Conservation (phyloP, 129 eudicot genomes). For the Deinandra increscens region DNA sequence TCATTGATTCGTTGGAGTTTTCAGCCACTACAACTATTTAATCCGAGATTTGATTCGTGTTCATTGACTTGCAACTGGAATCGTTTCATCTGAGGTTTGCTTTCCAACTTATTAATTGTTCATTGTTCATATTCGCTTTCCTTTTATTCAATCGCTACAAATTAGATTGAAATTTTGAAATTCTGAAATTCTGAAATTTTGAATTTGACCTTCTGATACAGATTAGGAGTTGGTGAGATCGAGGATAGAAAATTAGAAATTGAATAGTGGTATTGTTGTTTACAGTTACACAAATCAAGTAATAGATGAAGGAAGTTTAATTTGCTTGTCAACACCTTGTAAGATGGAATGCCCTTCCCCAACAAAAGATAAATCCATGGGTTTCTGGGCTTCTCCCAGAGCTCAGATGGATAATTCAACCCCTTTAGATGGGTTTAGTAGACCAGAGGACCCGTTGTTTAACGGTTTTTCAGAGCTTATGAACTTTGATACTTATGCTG, state of each 20-base stretch:
- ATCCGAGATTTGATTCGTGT: conserved; percentile 12
- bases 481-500: conserved; percentile 72
- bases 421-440: conserved; percentile 27
- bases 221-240: conserved; percentile 17
- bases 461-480: conserved; percentile 46
- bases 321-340: conserved; percentile 1
- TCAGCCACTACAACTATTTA: conserved; percentile 4
- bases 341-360: conserved; percentile 72
- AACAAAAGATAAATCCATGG: conserved; percentile 39
- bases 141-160: background rate
- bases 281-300: background rate
- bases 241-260: background rate
- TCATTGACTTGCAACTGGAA: background rate
- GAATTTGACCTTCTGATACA: background rate
- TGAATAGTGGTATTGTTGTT: background rate
- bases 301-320: conserved; percentile 18
- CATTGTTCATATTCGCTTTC: background rate
- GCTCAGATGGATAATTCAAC: conserved; percentile 37
- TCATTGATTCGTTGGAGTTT: background rate
- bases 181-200: no score
- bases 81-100: conserved; percentile 24
- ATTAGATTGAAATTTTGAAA: no score
- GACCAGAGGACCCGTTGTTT: conserved; percentile 46
- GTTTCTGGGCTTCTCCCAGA: conserved; percentile 41
- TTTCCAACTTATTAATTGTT: conserved; percentile 1